Conservation (phyloP, 1,284 basidiomycete species). For the Chalciporus sp. region DNA sequence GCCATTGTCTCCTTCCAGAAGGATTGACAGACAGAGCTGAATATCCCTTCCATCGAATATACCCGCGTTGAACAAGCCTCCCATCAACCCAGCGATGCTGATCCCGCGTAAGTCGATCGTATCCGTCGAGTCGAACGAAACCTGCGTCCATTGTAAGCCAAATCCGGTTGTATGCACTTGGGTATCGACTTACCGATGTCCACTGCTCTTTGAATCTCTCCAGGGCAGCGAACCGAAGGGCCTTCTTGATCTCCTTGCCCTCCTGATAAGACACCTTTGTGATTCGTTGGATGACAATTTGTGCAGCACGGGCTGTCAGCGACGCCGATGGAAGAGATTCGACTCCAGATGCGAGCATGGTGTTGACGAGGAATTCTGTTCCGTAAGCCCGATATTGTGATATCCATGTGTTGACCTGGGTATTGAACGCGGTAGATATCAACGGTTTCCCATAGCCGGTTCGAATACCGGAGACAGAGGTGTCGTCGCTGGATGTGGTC, state of each 20-base stretch:
- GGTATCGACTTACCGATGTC: too few species aligned
- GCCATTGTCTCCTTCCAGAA: constrained; percentile 21
- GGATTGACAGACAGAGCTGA: constrained; percentile 28
- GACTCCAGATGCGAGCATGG: constrained; percentile 3
- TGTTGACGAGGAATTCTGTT: background rate
- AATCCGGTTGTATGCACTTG: too few species aligned
- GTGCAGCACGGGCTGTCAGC: too few species aligned
- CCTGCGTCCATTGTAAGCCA: too few species aligned
- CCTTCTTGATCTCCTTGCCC: too few species aligned
- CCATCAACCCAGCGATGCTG: constrained; percentile 35
- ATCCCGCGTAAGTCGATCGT: too few species aligned
- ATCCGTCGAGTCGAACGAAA: too few species aligned
- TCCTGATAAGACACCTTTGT: too few species aligned
- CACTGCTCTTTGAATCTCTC: too few species aligned
- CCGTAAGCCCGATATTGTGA: background rate
- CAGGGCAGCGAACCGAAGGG: too few species aligned
- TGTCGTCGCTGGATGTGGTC: too few species aligned
- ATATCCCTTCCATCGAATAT: constrained; percentile 30
- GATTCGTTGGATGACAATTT: too few species aligned
- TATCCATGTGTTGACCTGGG: constrained; percentile 2
- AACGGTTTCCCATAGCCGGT: background rate
- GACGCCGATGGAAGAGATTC: background rate
- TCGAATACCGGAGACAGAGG: background rate
- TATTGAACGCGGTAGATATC: background rate
- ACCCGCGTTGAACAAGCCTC: constrained; percentile 31